Evolutionary conservation across 75 land plant species (phyloP).

Genomic region (Picea sitchensis): DNA sequence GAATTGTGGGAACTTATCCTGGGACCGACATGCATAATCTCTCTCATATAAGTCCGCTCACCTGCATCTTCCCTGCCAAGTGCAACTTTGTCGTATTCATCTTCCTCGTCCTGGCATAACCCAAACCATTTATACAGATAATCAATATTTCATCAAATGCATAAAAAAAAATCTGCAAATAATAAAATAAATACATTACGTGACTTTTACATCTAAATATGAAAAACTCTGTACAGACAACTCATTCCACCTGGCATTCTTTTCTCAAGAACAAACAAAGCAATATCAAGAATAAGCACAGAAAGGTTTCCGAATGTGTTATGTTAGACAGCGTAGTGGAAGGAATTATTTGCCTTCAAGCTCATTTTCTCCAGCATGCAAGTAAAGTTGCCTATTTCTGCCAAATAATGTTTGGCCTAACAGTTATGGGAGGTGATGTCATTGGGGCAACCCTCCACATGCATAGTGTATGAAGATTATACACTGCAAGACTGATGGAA

Average conservation of each 20-base stretch:
- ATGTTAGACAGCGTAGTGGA: background rate
- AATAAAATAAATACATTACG: background rate
- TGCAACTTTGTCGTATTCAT: constrained; percentile 85
- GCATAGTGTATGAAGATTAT: background rate
- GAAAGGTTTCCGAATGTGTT: background rate
- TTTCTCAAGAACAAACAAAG: background rate
- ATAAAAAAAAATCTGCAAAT: background rate
- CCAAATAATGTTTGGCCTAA: background rate
- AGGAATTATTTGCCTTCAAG: background rate
- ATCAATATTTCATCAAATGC: background rate
- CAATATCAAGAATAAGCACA: background rate
- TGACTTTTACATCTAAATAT: background rate
- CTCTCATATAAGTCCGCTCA: constrained; percentile 73
- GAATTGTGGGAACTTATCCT: constrained; percentile 24
- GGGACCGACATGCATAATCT: constrained; percentile 33
- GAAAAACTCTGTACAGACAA: background rate
- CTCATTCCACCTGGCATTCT: background rate
- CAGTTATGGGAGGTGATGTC: background rate
- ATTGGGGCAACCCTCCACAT: background rate
- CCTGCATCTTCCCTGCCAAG: constrained; percentile 49
- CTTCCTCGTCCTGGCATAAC: constrained; percentile 84
- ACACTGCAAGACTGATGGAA: background rate
- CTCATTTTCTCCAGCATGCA: background rate
- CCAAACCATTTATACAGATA: background rate
- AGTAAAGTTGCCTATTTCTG: background rate